Percentiles rank a stretch among this genome's conserved stretches.
These are phyloP conservation scores for Beauveria pseudobassiana DNA, from an alignment of 2,329 filamentous ascomycete genomes.

Conservation along the genomic window DNA sequence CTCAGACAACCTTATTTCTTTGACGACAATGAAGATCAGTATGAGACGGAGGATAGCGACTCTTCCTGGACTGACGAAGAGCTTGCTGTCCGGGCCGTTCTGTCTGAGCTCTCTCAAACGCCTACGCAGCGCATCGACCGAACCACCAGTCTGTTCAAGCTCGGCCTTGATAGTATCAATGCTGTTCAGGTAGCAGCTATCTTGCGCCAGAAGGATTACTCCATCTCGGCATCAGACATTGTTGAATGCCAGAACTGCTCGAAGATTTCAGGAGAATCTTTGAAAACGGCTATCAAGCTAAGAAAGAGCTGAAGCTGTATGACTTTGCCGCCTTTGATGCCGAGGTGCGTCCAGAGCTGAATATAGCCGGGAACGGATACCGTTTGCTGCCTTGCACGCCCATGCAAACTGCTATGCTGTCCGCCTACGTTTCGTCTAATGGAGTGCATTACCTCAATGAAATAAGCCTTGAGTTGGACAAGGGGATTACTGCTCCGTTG, in stretches of 20 bases:
- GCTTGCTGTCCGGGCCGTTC: conserved; percentile 41
- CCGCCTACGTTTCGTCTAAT: conserved; percentile 60
- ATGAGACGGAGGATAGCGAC: not conserved
- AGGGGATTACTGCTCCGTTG: conserved; percentile 26
- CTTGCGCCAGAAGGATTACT: conserved; percentile 52
- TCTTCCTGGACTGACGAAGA: conserved; percentile 16
- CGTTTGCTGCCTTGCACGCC: conserved; percentile 72
- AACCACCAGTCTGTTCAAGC: conserved; percentile 69
- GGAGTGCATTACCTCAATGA: conserved; percentile 72
- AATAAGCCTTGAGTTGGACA: conserved; percentile 45
- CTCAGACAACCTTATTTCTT: conserved; percentile 15
- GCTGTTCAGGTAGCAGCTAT: conserved; percentile 68
- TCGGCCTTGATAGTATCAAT: conserved; percentile 90
- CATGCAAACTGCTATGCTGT: conserved; percentile 72
- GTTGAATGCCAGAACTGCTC: conserved; percentile 52
- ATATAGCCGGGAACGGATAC: conserved; percentile 14
- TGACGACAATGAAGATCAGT: conserved; percentile 15
- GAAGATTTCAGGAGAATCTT: conserved; percentile 22
- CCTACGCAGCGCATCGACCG: conserved; percentile 43
- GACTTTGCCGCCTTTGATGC: conserved; percentile 34
- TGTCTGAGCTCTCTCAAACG: conserved; percentile 52
- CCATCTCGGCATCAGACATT: conserved; percentile 63
- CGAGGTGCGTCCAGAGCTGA: conserved; percentile 24
- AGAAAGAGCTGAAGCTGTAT: conserved; percentile 18
- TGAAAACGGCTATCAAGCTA: not conserved